Percentiles rank a stretch among this genome's conserved stretches.
Conservation (phyloP, 371 early-diverging fungal species). For the Mucor mucedo region DNA sequence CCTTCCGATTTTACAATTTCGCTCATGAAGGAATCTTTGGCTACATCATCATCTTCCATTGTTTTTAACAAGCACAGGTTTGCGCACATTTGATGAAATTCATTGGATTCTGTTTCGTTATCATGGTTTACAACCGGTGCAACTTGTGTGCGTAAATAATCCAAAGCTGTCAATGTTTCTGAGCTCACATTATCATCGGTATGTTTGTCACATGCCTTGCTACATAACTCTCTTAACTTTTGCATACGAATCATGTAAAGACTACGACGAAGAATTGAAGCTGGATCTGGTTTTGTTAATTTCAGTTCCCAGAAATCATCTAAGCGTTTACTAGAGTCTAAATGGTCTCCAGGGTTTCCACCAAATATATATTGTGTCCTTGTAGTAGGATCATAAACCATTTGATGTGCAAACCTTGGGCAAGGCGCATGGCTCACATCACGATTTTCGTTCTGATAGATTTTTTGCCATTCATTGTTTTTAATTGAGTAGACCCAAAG, state of each 20-base stretch:
- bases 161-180: slow-evolving; percentile 60
- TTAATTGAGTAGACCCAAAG: slow-evolving; percentile 79
- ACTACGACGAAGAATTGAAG: slow-evolving; percentile 64
- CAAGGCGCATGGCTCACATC: slow-evolving; percentile 61
- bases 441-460: slow-evolving; percentile 74
- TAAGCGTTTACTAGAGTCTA: slow-evolving; percentile 61
- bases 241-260: slow-evolving; percentile 71
- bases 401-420: slow-evolving; percentile 88
- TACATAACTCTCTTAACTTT: slow-evolving; percentile 71
- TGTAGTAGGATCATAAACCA: slow-evolving; percentile 72
- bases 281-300: slow-evolving; percentile 64
- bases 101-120: slow-evolving; percentile 62
- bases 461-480: slow-evolving; percentile 73
- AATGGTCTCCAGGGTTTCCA: slow-evolving; percentile 81
- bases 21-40: background rate
- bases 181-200: background rate
- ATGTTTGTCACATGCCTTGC: slow-evolving; percentile 7
- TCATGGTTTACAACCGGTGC: slow-evolving; percentile 70
- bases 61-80: slow-evolving; percentile 51
- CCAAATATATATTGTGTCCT: slow-evolving; percentile 83
- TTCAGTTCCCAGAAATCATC: slow-evolving; percentile 88
- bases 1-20: slow-evolving; percentile 16
- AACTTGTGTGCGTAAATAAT: slow-evolving; percentile 72
- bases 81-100: slow-evolving; percentile 69
- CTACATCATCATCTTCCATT: slow-evolving; percentile 1